Base-by-base conservation (phyloP, 2,329 filamentous ascomycete species). In the Talaromyces sp. region DNA sequence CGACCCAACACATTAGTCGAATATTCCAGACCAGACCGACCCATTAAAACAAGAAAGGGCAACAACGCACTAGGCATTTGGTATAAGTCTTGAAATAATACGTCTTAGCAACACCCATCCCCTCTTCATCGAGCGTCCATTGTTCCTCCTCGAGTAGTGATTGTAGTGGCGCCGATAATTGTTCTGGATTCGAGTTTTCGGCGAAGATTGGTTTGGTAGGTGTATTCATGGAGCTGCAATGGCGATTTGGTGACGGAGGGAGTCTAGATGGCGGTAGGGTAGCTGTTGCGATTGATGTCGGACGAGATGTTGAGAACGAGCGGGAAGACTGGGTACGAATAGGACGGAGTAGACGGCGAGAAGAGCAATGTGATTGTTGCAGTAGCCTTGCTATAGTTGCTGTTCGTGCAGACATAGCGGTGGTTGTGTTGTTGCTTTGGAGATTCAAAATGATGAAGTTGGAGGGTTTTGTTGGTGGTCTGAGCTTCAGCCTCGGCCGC, bases 31-130 rank as follows among this genome's bases (percentile, higher is more conserved):
- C 13, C 15, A 29, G 45, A 13, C 22, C 11, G 13, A 49, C 45
- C 40, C 40, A 31, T 47, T 15, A 22, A 29, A 10, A 3, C 8
- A 17, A 22, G 17, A 17, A 25, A 15, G 19, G 27, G 5, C 6
- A 43, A 22, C 15, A 49, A 71, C 75, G 58, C 65, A 78, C 76
- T 67, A 77, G 70, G 3, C 74, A 75, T 67, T 78, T 79, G 36
- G 77, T 77, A 66, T 78, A 79, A 3, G 72, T 74, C 62, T 73
- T 74, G 63, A 79, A 79, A 70, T 76, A 72, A 67, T 73, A 79
- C 13, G 76, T 78, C 69, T 79, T 79, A 22, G 69, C 70, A 7
- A 79, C 61, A 1, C 76, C 77, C 70, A 71, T 73, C 5, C 72
- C 71, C 5, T 75, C 74, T 22, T 70, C 69, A 63, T 78, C 77